Percentiles rank a stretch among this genome's conserved stretches.
Evolutionary conservation across 768 basidiomycete species (phyloP).

Genomic region (Boletus insuetus): DNA sequence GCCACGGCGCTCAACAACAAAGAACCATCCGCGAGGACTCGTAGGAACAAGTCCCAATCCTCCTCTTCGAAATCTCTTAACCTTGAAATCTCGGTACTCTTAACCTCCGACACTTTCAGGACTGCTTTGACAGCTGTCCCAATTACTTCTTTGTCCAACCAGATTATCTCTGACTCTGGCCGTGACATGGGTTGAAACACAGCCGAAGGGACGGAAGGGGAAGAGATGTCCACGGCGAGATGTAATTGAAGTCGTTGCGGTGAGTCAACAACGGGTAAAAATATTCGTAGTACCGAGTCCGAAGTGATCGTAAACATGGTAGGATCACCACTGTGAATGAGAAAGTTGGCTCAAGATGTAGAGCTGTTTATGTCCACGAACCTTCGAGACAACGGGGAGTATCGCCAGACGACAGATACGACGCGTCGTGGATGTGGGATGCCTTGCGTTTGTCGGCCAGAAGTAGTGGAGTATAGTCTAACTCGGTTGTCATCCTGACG

Average conservation of each 20-base stretch:
- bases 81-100: constrained; percentile 31
- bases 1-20: constrained; percentile 68
- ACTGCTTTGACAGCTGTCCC: constrained; percentile 44
- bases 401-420: constrained; percentile 68
- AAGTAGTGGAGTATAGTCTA: constrained; percentile 68
- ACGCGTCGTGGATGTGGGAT: constrained; percentile 76
- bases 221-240: constrained; percentile 67
- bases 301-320: constrained; percentile 82
- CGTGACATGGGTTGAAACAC: constrained; percentile 25
- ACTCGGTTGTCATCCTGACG: constrained; percentile 55
- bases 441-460: constrained; percentile 62
- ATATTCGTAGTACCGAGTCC: constrained; percentile 80
- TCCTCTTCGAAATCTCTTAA: constrained; percentile 66
- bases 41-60: constrained; percentile 77
- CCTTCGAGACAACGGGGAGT: constrained; percentile 64
- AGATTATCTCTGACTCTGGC: constrained; percentile 55
- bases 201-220: constrained; percentile 48
- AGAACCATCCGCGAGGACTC: constrained; percentile 71
- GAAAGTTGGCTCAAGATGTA: constrained; percentile 3
- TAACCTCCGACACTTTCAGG: constrained; percentile 33
- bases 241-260: constrained; percentile 85
- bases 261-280: constrained; percentile 83
- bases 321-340: constrained; percentile 57
- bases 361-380: constrained; percentile 32
- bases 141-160: constrained; percentile 65